A percentile compares a stretch with the other conserved stretches of the same genome.
Conservation (phyloP, 116 monocot genomes). For the Zostera marina region DNA sequence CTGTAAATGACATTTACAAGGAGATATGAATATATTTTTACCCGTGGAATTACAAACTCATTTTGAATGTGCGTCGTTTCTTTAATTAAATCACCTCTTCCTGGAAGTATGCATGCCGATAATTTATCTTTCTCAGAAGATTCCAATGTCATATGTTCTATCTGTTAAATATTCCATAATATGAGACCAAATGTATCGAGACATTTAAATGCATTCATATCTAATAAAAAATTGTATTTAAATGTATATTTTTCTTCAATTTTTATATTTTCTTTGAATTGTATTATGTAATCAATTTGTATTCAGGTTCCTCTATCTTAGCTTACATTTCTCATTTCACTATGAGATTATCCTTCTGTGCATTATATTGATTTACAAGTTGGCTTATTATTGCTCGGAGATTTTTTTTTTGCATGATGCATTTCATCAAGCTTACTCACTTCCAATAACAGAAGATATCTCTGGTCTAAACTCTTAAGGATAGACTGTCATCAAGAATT, state of each 20-base stretch:
- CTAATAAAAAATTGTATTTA: too few species aligned
- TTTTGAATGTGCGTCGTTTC: conserved; percentile 32
- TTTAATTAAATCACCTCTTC: conserved; percentile 31
- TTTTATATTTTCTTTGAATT: conserved; percentile 40
- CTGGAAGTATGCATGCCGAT: conserved; percentile 17
- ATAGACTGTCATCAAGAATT: too few species aligned
- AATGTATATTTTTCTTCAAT: not conserved
- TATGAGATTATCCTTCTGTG: conserved; percentile 26
- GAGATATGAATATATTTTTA: not conserved
- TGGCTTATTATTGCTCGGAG: conserved; percentile 23
- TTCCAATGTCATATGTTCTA: conserved; percentile 1
- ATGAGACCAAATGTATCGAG: not conserved
- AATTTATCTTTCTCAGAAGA: conserved; percentile 32
- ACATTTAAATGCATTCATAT: too few species aligned
- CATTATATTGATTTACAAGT: conserved; percentile 39
- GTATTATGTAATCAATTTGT: conserved; percentile 16
- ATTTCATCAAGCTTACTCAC: conserved; percentile 39
- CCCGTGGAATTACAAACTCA: conserved; percentile 27
- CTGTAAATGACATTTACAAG: too few species aligned
- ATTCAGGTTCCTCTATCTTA: conserved; percentile 34
- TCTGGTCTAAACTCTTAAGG: too few species aligned
- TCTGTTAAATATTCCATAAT: not conserved
- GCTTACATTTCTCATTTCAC: conserved; percentile 34
- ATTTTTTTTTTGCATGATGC: conserved; percentile 50
- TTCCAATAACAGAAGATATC: conserved; percentile 53